Conservation (phyloP, 768 basidiomycete genomes). For the Phallus indusiatus region DNA sequence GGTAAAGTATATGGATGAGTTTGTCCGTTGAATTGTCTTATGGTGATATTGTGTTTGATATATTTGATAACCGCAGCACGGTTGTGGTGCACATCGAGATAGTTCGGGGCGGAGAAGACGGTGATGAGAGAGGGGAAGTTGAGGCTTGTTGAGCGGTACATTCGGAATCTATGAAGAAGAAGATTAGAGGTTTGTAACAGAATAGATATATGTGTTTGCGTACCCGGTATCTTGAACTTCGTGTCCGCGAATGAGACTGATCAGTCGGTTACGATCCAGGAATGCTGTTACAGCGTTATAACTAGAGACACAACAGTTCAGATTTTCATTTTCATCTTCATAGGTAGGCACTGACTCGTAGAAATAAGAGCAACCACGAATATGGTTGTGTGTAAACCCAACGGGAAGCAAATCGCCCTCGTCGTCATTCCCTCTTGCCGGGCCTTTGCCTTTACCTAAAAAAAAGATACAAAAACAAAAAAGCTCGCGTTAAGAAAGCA, state of each 20-base stretch:
- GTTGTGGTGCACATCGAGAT: constrained; percentile 94
- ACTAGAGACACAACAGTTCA: constrained; percentile 21
- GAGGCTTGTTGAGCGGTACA: constrained; percentile 92
- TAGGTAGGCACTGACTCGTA: constrained; percentile 59
- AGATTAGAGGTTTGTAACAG: neutral
- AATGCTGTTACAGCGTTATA: constrained; percentile 91
- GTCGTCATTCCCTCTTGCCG: constrained; percentile 23
- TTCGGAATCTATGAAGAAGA: constrained; percentile 53
- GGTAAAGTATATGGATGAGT: constrained; percentile 85
- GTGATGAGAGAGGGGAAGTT: constrained; percentile 97
- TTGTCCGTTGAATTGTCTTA: constrained; percentile 73
- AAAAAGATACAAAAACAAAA: constrained; percentile 66
- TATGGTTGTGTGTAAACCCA: constrained; percentile 71
- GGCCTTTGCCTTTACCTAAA: constrained; percentile 31
- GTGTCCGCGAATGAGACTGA: constrained; percentile 94
- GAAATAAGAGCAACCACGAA: constrained; percentile 86
- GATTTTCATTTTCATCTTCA: neutral
- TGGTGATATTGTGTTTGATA: constrained; percentile 93
- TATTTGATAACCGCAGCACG: constrained; percentile 96
- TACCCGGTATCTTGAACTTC: constrained; percentile 96
- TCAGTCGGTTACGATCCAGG: constrained; percentile 79
- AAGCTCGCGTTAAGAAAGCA: neutral
- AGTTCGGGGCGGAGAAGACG: constrained; percentile 95
- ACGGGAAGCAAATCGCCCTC: constrained; percentile 35
- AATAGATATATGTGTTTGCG: constrained; percentile 14